Evolutionary conservation across 2,329 filamentous ascomycete genomes (phyloP).

Genomic region (Aspergillus clavatus): DNA sequence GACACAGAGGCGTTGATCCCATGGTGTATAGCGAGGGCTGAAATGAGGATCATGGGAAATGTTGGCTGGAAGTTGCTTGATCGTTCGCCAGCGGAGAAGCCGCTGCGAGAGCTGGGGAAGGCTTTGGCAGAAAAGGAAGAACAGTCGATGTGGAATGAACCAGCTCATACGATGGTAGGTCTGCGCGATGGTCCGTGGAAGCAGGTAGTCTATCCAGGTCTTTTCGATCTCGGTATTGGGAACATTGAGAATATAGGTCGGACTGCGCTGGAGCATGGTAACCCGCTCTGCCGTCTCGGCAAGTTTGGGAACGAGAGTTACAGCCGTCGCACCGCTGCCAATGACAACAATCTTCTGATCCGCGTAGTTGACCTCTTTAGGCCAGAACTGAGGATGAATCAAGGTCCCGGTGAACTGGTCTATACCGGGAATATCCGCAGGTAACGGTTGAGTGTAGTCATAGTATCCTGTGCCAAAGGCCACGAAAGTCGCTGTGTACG

Average conservation of each 20-base stretch:
- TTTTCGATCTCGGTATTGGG: conserved; percentile 40
- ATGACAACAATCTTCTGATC: conserved; percentile 65
- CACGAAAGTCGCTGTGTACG: conserved; percentile 46
- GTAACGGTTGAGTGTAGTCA: conserved; percentile 59
- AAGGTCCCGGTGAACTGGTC: conserved; percentile 57
- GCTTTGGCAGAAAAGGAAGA: conserved; percentile 46
- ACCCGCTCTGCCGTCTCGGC: conserved; percentile 58
- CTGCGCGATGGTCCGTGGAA: conserved; percentile 52
- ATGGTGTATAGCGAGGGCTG: conserved; percentile 57
- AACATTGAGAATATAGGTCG: conserved; percentile 59
- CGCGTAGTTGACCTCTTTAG: conserved; percentile 57
- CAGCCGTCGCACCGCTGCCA: conserved; percentile 70
- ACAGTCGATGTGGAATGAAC: conserved; percentile 23
- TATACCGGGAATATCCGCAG: conserved; percentile 59
- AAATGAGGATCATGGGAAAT: conserved; percentile 57
- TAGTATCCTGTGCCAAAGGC: conserved; percentile 65
- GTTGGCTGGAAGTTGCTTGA: conserved; percentile 48
- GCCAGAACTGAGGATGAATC: conserved; percentile 71
- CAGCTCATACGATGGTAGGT: conserved; percentile 46
- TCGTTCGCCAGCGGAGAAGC: conserved; percentile 43
- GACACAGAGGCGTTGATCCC: conserved; percentile 69
- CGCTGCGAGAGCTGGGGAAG: conserved; percentile 48
- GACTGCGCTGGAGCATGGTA: conserved; percentile 74
- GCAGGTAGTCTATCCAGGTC: conserved; percentile 37
- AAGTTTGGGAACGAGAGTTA: conserved; percentile 67